phyloP scores from a whole-genome alignment of 352 stramenopile species.

The Blastocystis sp. region DNA sequence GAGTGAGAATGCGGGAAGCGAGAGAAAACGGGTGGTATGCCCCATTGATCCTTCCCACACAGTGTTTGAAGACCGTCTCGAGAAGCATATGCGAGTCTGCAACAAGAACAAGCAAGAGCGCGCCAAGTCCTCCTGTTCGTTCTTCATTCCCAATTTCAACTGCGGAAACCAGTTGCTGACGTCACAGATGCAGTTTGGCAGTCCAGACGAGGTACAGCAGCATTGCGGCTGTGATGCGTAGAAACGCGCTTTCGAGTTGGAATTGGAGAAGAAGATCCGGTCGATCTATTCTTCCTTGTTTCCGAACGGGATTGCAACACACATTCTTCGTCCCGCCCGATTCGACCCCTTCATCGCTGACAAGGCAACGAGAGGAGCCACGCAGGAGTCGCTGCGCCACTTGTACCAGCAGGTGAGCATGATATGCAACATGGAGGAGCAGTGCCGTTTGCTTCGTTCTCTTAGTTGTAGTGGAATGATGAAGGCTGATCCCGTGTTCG shows the following conservation, averaged over 20 bases:
- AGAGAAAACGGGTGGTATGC: constrained; percentile 59
- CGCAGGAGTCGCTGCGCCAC: constrained; percentile 54
- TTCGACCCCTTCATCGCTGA: constrained; percentile 65
- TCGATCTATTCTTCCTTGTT: constrained; percentile 12
- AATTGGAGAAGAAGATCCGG: constrained; percentile 53
- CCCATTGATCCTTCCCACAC: constrained; percentile 72
- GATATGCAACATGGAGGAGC: constrained; percentile 64
- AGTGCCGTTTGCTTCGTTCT: not conserved
- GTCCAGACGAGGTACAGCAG: not conserved
- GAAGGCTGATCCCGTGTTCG: constrained; percentile 10
- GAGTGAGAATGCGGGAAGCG: not conserved
- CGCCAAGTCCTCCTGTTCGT: not conserved
- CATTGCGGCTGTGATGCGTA: not conserved
- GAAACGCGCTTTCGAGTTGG: constrained; percentile 39
- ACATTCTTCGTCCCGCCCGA: constrained; percentile 1
- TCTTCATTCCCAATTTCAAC: constrained; percentile 48
- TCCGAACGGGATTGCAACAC: constrained; percentile 24
- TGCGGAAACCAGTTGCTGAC: not conserved
- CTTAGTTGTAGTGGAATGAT: constrained; percentile 20
- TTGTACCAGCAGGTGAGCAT: constrained; percentile 72
- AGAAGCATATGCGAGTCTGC: constrained; percentile 71
- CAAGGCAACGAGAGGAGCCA: constrained; percentile 46
- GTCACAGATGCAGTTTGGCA: not conserved
- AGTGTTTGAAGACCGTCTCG: constrained; percentile 61
- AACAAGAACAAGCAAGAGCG: constrained; percentile 56